These are phyloP conservation scores for Thymus quinquecostatus DNA, from an alignment of 257 asterid species.

Conservation along the genomic window DNA sequence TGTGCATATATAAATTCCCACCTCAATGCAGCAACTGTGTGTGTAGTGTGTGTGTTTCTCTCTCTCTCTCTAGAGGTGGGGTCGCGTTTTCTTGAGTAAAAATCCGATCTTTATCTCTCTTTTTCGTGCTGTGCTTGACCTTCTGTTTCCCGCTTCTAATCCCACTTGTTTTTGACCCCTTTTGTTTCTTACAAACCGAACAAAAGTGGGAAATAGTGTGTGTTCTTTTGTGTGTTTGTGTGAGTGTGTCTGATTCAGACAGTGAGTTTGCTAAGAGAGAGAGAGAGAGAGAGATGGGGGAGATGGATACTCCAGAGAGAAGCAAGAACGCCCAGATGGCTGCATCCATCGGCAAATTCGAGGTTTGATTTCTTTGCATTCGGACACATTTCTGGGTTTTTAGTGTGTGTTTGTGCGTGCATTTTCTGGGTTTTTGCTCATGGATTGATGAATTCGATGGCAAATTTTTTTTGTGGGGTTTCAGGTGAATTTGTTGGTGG, in stretches of 20 bases:
- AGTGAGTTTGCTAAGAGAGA: neutral
- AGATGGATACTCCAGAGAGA: slow-evolving; percentile 85
- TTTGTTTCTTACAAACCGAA: slow-evolving; percentile 30
- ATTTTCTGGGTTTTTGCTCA: slow-evolving; percentile 15
- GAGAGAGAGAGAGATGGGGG: slow-evolving; percentile 39
- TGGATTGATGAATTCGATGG: neutral
- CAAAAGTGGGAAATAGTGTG: slow-evolving; percentile 39
- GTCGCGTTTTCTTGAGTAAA: slow-evolving; percentile 9
- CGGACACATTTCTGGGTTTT: neutral
- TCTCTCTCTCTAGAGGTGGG: slow-evolving; percentile 29
- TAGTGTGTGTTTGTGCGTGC: neutral
- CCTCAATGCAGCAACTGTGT: slow-evolving; percentile 17
- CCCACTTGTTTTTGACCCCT: slow-evolving; percentile 38
- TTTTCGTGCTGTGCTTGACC: slow-evolving; percentile 2
- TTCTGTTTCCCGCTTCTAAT: slow-evolving; percentile 65
- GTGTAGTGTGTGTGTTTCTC: slow-evolving; percentile 14
- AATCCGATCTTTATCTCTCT: slow-evolving; percentile 35
- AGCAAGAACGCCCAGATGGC: slow-evolving; percentile 62
- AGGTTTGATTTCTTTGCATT: slow-evolving; percentile 52
- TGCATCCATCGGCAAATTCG: slow-evolving; percentile 52
- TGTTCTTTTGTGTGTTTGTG: slow-evolving; percentile 23
- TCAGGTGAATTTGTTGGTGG: slow-evolving; percentile 11
- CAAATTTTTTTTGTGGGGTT: slow-evolving; percentile 23
- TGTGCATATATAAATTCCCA: slow-evolving; percentile 29
- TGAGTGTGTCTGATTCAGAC: slow-evolving; percentile 18